Evolutionary conservation across 148 eudicot genomes (phyloP).

Genomic region (Chenopodium quinoa): DNA sequence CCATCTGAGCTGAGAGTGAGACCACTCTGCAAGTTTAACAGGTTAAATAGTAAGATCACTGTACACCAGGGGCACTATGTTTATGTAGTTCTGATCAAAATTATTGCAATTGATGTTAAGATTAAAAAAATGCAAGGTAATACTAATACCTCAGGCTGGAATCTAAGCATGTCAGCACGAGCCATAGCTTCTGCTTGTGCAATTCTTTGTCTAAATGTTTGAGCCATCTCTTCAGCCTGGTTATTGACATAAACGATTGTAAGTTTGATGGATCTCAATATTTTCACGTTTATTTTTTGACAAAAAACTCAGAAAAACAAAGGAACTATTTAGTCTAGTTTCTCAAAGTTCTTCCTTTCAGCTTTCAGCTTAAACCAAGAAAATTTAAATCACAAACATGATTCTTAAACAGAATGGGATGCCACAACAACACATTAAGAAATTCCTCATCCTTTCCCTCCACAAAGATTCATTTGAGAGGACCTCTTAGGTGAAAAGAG

Average conservation of each 20-base stretch:
- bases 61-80: background rate
- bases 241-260: slow-evolving; percentile 11
- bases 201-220: slow-evolving; percentile 94
- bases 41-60: background rate
- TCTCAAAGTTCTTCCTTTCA: background rate
- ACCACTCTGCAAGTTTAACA: slow-evolving; percentile 62
- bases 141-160: slow-evolving; percentile 99
- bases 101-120: background rate
- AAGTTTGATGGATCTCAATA: background rate
- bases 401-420: background rate
- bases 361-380: background rate
- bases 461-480: background rate
- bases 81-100: background rate
- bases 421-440: background rate
- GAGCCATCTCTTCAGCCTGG: slow-evolving; percentile 99
- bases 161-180: slow-evolving; percentile 95
- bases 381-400: background rate
- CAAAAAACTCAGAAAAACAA: background rate
- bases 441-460: background rate
- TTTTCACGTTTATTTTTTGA: background rate
- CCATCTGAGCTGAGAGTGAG: slow-evolving; percentile 79
- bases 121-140: background rate
- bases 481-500: background rate
- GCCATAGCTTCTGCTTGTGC: slow-evolving; percentile 99
- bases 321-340: background rate